Evolutionary conservation across 1,139 yeast species (phyloP).

Genomic region (Tardiomyces digboiensis): DNA sequence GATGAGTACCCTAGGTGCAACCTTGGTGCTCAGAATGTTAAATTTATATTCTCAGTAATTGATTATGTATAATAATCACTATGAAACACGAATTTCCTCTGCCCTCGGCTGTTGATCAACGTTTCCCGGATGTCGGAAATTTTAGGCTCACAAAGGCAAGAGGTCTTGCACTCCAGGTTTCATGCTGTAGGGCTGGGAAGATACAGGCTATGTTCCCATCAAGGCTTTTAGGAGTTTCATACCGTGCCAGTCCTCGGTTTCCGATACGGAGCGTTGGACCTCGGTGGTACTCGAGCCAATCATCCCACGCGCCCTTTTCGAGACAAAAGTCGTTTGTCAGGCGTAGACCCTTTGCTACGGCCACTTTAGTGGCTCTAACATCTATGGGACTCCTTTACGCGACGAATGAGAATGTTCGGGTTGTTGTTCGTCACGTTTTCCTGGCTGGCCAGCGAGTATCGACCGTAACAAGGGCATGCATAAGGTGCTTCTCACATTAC

Average conservation of each 20-base stretch:
- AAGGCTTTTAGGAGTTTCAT: neutral
- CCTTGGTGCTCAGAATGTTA: too few relatives aligned
- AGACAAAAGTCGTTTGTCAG: neutral
- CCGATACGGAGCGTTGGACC: neutral
- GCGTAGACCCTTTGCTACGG: neutral
- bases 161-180: too few relatives aligned
- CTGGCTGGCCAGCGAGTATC: slow-evolving; percentile 22
- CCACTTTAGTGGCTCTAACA: neutral
- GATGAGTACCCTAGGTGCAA: too few relatives aligned
- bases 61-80: too few relatives aligned
- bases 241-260: neutral
- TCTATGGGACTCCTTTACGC: slow-evolving; percentile 21
- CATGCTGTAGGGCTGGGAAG: too few relatives aligned
- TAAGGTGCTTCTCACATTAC: slow-evolving; percentile 34
- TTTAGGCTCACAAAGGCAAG: too few relatives aligned
- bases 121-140: too few relatives aligned
- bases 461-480: slow-evolving; percentile 24
- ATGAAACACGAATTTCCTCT: too few relatives aligned
- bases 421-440: slow-evolving; percentile 19
- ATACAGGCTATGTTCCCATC: neutral
- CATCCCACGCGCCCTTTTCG: too few relatives aligned
- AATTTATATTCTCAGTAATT: too few relatives aligned
- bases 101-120: too few relatives aligned
- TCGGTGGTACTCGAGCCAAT: too few relatives aligned
- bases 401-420: slow-evolving; percentile 31